These are phyloP conservation scores for Cyclotella baltica DNA, from an alignment of 108 stramenopile species.

Conservation along the genomic window DNA sequence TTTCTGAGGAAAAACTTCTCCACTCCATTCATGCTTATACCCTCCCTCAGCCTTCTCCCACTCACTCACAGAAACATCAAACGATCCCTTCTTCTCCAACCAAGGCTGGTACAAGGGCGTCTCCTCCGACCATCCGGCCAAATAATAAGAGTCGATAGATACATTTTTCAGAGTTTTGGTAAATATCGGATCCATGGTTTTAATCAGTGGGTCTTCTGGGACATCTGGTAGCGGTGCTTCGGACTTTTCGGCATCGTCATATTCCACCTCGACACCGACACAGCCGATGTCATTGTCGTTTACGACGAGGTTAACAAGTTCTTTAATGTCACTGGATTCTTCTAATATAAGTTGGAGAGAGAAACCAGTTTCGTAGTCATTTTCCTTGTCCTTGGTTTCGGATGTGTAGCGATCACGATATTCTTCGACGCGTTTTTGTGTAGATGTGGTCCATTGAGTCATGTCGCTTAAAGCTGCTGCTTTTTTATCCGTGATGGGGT, in stretches of 20 bases:
- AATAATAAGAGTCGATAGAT: constrained; percentile 67
- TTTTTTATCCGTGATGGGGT: background rate
- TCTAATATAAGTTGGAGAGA: constrained; percentile 32
- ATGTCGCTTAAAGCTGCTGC: constrained; percentile 28
- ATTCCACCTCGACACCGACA: background rate
- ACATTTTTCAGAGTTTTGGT: constrained; percentile 63
- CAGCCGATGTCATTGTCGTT: constrained; percentile 22
- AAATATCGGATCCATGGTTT: constrained; percentile 75
- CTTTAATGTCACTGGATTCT: constrained; percentile 38
- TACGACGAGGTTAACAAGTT: constrained; percentile 30
- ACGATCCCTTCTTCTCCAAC: constrained; percentile 67
- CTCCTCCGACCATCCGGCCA: constrained; percentile 75
- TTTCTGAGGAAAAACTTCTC: constrained; percentile 60
- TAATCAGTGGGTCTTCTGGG: constrained; percentile 57
- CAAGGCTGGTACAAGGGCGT: constrained; percentile 75
- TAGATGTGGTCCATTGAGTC: constrained; percentile 18
- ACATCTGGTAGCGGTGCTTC: constrained; percentile 42
- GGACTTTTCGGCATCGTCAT: background rate
- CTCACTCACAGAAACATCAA: constrained; percentile 66
- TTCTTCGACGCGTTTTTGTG: constrained; percentile 31
- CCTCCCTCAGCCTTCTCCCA: constrained; percentile 65
- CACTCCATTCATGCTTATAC: constrained; percentile 65
- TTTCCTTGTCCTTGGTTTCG: constrained; percentile 23
- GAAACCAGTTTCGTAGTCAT: constrained; percentile 19
- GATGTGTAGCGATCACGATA: constrained; percentile 10